Conservation (phyloP, 139 green algal species). For the Micromonas commoda region DNA sequence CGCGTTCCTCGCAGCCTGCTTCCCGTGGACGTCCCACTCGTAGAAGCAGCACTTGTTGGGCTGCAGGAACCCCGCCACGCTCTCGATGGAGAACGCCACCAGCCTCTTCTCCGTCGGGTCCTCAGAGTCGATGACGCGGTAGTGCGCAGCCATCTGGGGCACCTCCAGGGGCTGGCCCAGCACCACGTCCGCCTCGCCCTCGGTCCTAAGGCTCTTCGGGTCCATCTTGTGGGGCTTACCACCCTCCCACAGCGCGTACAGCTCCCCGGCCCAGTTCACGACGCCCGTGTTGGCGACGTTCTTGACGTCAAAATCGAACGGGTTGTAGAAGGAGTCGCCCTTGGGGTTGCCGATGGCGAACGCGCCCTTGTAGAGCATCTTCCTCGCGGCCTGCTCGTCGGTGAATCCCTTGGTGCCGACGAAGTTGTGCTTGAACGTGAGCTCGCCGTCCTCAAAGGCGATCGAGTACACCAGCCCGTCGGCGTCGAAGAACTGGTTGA, state of each 20-base stretch:
- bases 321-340: constrained; percentile 25
- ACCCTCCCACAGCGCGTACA: constrained; percentile 27
- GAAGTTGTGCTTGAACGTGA: constrained; percentile 19
- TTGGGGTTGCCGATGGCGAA: constrained; percentile 20
- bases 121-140: constrained; percentile 1
- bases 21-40: constrained; percentile 19
- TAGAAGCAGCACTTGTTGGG: constrained; percentile 8
- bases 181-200: constrained; percentile 8
- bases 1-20: not conserved
- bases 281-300: constrained; percentile 31
- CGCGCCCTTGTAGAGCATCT: constrained; percentile 26
- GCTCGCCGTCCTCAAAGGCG: not conserved
- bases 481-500: constrained; percentile 30
- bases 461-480: constrained; percentile 22
- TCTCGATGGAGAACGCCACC: constrained; percentile 17
- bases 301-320: constrained; percentile 31
- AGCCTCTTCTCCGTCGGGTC: not conserved
- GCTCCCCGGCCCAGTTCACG: constrained; percentile 14
- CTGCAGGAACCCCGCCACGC: not conserved
- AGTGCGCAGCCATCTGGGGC: constrained; percentile 25
- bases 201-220: constrained; percentile 1
- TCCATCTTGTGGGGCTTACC: constrained; percentile 24
- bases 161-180: not conserved
- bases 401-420: constrained; percentile 22
- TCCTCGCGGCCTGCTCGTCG: constrained; percentile 12